Base-by-base conservation (phyloP, 1,284 basidiomycete genomes). In the Trichosporon sp. region DNA sequence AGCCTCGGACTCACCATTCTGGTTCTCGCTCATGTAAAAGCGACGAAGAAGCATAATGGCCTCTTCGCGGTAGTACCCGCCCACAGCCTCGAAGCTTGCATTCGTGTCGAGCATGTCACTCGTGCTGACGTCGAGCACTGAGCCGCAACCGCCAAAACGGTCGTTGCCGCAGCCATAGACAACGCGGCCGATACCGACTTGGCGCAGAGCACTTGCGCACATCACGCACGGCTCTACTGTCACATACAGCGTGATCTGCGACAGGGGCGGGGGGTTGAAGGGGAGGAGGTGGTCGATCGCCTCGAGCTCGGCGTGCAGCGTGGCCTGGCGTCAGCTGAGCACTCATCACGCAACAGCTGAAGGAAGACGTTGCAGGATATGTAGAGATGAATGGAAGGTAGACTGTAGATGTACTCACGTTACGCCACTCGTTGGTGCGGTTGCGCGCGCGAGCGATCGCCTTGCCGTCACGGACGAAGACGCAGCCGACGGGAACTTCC, bases 171-270 rank as follows among this genome's bases (percentile, higher is more conserved):
- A 96, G 1, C 96, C 96, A 77, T 92, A 98, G 64, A 89, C 91
- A 2, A 98, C 95, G 64, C 89, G 85, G 63, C 87, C 86, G 74
- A 99, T 94, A 7, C 95, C 95, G 65, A 95, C 82, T 80, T 99
- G 95, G 58, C 95, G 86, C 56, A 99, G 84, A 5, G 95, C 96
- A 29, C 91, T 92, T 4, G 94, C 92, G 71, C 96, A 99, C 96
- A 99, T 99, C 75, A 99, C 92, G 79, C 96, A 99, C 0, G 96
- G 96, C 81, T 99, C 96, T 60, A 99, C 95, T 0, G 96, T 99
- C 61, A 99, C 96, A 78, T 99, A 99, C 19, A 99, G 86, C 2
- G 88, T 92, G 23, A 92, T 95, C 13, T 86, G 83, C 1, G 85
- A 84, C 46, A 98, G 85, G 3, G 92, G 89, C 80, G 58, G 75